Evolutionary conservation across 2,329 filamentous ascomycete species (phyloP).

Genomic region (Fusarium fujikuroi): DNA sequence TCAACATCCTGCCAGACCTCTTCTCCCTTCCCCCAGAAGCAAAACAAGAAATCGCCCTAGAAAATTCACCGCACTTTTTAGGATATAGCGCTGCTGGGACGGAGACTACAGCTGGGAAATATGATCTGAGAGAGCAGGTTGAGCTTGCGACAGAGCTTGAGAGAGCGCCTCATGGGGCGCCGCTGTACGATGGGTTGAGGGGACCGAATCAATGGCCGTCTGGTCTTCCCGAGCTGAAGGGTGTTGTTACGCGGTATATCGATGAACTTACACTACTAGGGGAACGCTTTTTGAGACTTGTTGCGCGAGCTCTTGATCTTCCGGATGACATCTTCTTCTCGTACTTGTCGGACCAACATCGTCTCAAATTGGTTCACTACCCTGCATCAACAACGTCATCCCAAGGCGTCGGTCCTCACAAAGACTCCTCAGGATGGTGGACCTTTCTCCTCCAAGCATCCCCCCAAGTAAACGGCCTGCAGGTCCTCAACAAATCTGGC

Average conservation of each 20-base stretch:
- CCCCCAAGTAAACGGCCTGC: slow-evolving; percentile 59
- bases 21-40: slow-evolving; percentile 53
- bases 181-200: slow-evolving; percentile 56
- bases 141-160: slow-evolving; percentile 68
- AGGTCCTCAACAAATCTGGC: slow-evolving; percentile 60
- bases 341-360: slow-evolving; percentile 67
- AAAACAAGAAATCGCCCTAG: slow-evolving; percentile 56
- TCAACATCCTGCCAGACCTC: slow-evolving; percentile 54
- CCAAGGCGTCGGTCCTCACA: slow-evolving; percentile 71
- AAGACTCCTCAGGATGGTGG: slow-evolving; percentile 72
- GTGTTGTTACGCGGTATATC: slow-evolving; percentile 60
- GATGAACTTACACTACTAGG: slow-evolving; percentile 61
- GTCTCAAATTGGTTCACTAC: slow-evolving; percentile 68
- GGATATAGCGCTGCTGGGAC: slow-evolving; percentile 66
- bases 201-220: slow-evolving; percentile 62
- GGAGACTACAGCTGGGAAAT: slow-evolving; percentile 64
- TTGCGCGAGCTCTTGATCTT: slow-evolving; percentile 65
- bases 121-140: slow-evolving; percentile 67
- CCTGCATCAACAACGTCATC: slow-evolving; percentile 46
- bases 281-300: slow-evolving; percentile 64
- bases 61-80: slow-evolving; percentile 69
- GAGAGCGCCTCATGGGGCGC: slow-evolving; percentile 48
- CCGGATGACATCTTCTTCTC: slow-evolving; percentile 59
- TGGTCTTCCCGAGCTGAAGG: slow-evolving; percentile 48
- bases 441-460: slow-evolving; percentile 72